Evolutionary conservation across 331 rosid genomes (phyloP).

Genomic region (Pyracantha coccinea): DNA sequence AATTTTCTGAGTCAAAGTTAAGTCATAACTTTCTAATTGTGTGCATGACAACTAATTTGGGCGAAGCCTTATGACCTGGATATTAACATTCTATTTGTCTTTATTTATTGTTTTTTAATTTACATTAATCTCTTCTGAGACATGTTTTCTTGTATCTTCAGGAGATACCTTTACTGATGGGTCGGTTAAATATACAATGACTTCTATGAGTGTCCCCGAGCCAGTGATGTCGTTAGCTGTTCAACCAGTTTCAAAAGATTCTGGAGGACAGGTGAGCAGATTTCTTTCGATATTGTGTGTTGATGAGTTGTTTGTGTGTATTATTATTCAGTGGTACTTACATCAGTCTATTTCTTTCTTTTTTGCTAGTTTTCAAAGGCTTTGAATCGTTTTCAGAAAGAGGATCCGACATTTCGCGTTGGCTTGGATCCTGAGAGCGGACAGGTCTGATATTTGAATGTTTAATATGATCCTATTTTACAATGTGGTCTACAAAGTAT

Average conservation of each 20-base stretch:
- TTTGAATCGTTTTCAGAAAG: conserved; percentile 89
- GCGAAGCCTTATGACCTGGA: not conserved
- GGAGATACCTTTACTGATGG: conserved; percentile 99
- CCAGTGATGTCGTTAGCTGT: conserved; percentile 99
- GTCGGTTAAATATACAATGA: conserved; percentile 84
- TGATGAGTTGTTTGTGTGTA: not conserved
- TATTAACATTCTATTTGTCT: not conserved
- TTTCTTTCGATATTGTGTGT: conserved; percentile 12
- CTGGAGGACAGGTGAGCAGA: conserved; percentile 88
- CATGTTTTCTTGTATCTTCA: conserved; percentile 29
- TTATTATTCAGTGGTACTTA: not conserved
- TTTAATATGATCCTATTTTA: not conserved
- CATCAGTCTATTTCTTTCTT: conserved; percentile 7
- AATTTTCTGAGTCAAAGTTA: not conserved
- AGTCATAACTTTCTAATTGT: not conserved
- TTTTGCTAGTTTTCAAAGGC: conserved; percentile 83
- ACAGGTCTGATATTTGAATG: conserved; percentile 50
- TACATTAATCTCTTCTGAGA: not conserved
- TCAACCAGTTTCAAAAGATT: conserved; percentile 94
- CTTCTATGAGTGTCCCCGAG: conserved; percentile 98
- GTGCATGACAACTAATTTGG: not conserved
- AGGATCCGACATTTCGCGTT: conserved; percentile 98
- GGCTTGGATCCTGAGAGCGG: conserved; percentile 95
- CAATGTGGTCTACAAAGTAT: not conserved
- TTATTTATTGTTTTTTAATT: not conserved